These are phyloP conservation scores for Helotiales sp. DNA, from an alignment of 2,329 filamentous ascomycete species.

Conservation along the genomic window DNA sequence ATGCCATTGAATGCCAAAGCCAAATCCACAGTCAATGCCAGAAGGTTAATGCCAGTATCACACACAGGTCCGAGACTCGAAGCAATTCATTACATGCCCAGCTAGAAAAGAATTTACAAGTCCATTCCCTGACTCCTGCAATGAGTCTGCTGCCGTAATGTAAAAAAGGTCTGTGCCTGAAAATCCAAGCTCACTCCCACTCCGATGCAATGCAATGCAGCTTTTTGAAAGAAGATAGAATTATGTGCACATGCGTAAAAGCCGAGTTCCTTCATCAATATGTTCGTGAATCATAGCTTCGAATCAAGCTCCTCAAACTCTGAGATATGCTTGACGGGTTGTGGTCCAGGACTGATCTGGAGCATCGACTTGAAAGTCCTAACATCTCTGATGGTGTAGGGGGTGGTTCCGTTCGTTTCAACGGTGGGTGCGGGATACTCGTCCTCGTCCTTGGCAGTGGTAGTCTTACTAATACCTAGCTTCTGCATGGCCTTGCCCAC, in stretches of 20 bases:
- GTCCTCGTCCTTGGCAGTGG: conserved; percentile 37
- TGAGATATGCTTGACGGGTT: conserved; percentile 71
- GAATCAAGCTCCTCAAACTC: conserved; percentile 84
- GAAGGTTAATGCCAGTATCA: neutral
- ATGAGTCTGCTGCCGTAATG: neutral
- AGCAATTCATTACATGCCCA: neutral
- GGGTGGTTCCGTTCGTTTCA: conserved; percentile 48
- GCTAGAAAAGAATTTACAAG: neutral
- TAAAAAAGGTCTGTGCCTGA: neutral
- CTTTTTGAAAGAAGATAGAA: conserved; percentile 2
- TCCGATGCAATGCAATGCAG: conserved; percentile 12
- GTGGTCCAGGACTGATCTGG: conserved; percentile 69
- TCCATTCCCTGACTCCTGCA: neutral
- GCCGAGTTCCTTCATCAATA: neutral
- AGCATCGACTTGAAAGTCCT: conserved; percentile 77
- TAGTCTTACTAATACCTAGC: conserved; percentile 24
- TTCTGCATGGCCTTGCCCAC: conserved; percentile 42
- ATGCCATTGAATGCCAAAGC: conserved; percentile 1
- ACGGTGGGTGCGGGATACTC: conserved; percentile 21
- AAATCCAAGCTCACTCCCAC: conserved; percentile 1
- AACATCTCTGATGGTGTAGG: conserved; percentile 73
- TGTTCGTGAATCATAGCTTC: conserved; percentile 57
- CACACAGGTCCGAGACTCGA: too few relatives aligned
- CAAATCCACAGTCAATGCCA: neutral
- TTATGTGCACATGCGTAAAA: too few relatives aligned